Evolutionary conservation across 345 rosid species (phyloP).

Genomic region (Eucalyptus guilfoylei): DNA sequence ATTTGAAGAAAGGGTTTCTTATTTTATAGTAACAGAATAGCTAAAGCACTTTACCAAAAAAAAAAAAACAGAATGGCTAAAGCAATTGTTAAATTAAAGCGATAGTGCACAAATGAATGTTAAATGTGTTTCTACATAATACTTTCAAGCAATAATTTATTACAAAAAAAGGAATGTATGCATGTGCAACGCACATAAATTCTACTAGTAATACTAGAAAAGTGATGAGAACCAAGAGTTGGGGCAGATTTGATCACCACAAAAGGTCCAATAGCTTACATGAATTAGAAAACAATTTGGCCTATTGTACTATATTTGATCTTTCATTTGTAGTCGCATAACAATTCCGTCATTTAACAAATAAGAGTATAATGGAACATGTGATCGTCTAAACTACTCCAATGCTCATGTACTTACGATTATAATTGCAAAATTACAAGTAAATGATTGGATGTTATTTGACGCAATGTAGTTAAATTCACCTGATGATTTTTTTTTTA

Average conservation of each 20-base stretch:
- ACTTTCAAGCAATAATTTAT: not conserved
- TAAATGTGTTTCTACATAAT: not conserved
- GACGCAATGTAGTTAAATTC: too few species aligned
- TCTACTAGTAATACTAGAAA: too few species aligned
- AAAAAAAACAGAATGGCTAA: rapidly evolving
- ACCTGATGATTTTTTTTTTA: too few species aligned
- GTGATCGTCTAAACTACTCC: not conserved
- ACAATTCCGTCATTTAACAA: not conserved
- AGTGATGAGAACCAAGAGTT: too few species aligned
- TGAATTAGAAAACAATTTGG: too few species aligned
- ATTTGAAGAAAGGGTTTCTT: not conserved
- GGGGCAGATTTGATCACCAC: not conserved
- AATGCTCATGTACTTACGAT: not conserved
- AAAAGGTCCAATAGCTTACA: not conserved
- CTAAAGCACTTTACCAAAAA: not conserved
- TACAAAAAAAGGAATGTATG: not conserved
- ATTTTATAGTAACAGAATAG: not conserved
- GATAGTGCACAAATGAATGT: not conserved
- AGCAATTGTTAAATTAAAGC: not conserved
- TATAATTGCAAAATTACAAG: not conserved
- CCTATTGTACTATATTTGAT: too few species aligned
- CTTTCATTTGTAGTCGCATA: not conserved
- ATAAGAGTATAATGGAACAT: too few species aligned
- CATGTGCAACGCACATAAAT: too few species aligned
- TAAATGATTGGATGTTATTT: not conserved